Percentiles rank a stretch among this genome's conserved stretches.
Evolutionary conservation across 2,329 filamentous ascomycete species (phyloP).

Genomic region (Xylaria sp.): DNA sequence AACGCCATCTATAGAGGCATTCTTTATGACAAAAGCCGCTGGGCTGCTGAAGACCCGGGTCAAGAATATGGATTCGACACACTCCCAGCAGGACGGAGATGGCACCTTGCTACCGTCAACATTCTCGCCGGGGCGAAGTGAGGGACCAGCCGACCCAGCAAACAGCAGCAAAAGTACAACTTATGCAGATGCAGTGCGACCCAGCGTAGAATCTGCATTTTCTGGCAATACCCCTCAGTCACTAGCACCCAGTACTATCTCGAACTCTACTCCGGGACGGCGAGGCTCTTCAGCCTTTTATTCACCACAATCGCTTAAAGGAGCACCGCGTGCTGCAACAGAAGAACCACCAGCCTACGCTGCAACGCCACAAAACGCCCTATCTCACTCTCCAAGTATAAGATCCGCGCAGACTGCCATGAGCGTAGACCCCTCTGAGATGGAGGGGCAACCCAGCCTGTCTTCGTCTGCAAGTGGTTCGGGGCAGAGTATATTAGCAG

Average conservation of each 20-base stretch:
- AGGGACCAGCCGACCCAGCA: constrained; percentile 14
- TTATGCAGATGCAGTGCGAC: constrained; percentile 10
- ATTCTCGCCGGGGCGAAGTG: constrained; percentile 42
- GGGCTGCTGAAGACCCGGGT: neutral
- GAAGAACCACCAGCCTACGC: constrained; percentile 25
- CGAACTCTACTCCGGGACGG: constrained; percentile 3
- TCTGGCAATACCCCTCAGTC: constrained; percentile 5
- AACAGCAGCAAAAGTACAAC: constrained; percentile 6
- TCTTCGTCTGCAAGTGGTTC: constrained; percentile 42
- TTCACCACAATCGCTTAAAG: constrained; percentile 22
- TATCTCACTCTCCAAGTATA: constrained; percentile 14
- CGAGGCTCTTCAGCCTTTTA: constrained; percentile 13
- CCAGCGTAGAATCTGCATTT: neutral
- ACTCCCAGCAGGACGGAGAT: constrained; percentile 24
- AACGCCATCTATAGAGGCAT: neutral
- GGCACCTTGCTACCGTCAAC: constrained; percentile 41
- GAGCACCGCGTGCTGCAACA: constrained; percentile 6
- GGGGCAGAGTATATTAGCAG: constrained; percentile 29
- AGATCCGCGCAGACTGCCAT: constrained; percentile 27
- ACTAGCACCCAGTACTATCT: constrained; percentile 11
- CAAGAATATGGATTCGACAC: constrained; percentile 19
- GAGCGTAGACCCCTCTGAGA: constrained; percentile 22
- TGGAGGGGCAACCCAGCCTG: constrained; percentile 39
- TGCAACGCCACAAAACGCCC: neutral
- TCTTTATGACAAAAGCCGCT: neutral